phyloP scores from a whole-genome alignment of 768 basidiomycete species.

The Calocera viscosa region DNA sequence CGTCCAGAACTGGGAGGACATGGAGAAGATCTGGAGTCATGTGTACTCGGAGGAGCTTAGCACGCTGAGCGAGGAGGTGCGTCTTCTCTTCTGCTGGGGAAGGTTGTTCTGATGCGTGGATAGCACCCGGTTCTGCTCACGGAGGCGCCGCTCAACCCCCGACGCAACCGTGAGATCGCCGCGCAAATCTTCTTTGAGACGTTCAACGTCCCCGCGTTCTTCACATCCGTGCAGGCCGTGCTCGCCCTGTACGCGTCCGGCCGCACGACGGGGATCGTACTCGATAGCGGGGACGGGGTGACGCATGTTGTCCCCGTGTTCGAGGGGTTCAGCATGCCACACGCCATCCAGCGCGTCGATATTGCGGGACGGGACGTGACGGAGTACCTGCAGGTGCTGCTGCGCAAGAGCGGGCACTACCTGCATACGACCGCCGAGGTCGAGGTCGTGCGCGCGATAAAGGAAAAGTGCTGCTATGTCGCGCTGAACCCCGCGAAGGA shows the following conservation, averaged over 20 bases:
- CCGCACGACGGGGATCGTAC: constrained; percentile 95
- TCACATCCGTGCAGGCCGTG: constrained; percentile 94
- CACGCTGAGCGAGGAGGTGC: constrained; percentile 91
- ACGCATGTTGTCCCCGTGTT: constrained; percentile 98
- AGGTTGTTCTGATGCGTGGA: constrained; percentile 10
- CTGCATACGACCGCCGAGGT: constrained; percentile 94
- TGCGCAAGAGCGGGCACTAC: constrained; percentile 89
- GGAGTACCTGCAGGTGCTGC: constrained; percentile 83
- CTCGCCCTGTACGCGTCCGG: constrained; percentile 92
- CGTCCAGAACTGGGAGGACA: constrained; percentile 99
- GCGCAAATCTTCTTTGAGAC: constrained; percentile 99
- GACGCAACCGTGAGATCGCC: constrained; percentile 88
- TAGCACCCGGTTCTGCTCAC: constrained; percentile 96
- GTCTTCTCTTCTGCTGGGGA: constrained; percentile 18
- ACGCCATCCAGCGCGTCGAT: constrained; percentile 91
- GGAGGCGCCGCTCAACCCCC: constrained; percentile 93
- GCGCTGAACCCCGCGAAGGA: constrained; percentile 88
- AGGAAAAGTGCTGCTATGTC: constrained; percentile 96
- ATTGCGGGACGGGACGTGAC: constrained; percentile 87
- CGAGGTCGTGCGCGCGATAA: constrained; percentile 92
- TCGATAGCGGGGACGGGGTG: constrained; percentile 97
- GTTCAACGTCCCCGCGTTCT: constrained; percentile 96
- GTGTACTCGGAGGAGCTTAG: constrained; percentile 93
- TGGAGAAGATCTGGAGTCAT: constrained; percentile 99
- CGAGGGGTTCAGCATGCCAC: constrained; percentile 98